Percentiles rank a stretch among this genome's conserved stretches.
phyloP scores from a whole-genome alignment of 2,329 filamentous ascomycete species.

The Colletotrichum eleusines region DNA sequence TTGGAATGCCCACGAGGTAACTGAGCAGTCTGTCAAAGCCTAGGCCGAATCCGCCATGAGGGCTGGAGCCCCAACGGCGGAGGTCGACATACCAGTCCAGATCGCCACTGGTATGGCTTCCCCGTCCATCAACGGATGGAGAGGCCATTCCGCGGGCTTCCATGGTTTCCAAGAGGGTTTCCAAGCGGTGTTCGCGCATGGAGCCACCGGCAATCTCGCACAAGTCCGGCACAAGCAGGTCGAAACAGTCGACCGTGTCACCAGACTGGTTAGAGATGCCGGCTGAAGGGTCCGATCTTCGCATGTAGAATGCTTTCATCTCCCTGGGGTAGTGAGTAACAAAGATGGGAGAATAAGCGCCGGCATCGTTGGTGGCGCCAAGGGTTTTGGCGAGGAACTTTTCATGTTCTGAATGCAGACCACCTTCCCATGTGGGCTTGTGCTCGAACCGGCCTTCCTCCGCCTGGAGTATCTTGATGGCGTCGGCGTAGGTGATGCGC shows the following conservation, averaged over 20 bases:
- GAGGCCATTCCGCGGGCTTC: conserved; percentile 70
- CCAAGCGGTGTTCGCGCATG: conserved; percentile 84
- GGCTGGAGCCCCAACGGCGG: conserved; percentile 89
- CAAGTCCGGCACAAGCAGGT: conserved; percentile 86
- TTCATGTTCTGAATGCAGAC: conserved; percentile 93
- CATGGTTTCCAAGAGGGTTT: conserved; percentile 78
- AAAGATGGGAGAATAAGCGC: conserved; percentile 77
- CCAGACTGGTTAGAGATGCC: conserved; percentile 41
- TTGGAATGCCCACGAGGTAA: conserved; percentile 85
- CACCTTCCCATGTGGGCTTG: conserved; percentile 76
- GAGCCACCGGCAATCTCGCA: conserved; percentile 92
- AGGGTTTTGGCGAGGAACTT: conserved; percentile 81
- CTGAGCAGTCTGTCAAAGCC: conserved; percentile 89
- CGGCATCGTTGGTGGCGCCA: conserved; percentile 61
- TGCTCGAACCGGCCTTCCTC: conserved; percentile 74
- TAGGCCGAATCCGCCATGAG: conserved; percentile 90
- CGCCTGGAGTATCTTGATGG: conserved; percentile 75
- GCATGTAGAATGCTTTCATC: conserved; percentile 89
- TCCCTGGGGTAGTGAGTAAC: conserved; percentile 91
- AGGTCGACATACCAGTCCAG: conserved; percentile 91
- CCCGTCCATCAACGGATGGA: conserved; percentile 44
- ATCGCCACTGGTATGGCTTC: conserved; percentile 43
- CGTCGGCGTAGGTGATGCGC: conserved; percentile 84
- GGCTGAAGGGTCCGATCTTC: conserved; percentile 48
- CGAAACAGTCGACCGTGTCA: conserved; percentile 86